phyloP scores from a whole-genome alignment of 805 yeast genomes.

The Cyberlindnera petersonii region DNA sequence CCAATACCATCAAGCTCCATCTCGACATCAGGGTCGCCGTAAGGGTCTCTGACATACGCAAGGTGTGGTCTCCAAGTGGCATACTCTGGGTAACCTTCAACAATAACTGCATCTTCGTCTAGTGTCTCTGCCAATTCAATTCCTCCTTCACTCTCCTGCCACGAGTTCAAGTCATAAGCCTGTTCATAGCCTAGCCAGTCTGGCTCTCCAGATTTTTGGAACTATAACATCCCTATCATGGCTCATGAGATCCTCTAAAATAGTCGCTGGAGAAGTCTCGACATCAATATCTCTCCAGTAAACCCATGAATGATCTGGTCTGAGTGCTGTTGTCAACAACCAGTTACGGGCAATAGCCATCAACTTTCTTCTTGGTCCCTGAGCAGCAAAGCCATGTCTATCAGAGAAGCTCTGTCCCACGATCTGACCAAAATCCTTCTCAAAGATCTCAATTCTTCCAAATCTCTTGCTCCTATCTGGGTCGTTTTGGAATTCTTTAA shows the following conservation, averaged over 20 bases:
- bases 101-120: slow-evolving; percentile 93
- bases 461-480: slow-evolving; percentile 59
- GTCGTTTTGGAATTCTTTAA: slow-evolving; percentile 62
- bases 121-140: slow-evolving; percentile 67
- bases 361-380: slow-evolving; percentile 88
- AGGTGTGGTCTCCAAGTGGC: slow-evolving; percentile 98
- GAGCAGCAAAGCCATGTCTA: slow-evolving; percentile 93
- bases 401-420: slow-evolving; percentile 92
- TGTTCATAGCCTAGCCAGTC: slow-evolving; percentile 84
- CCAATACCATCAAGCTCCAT: slow-evolving; percentile 96
- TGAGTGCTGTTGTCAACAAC: slow-evolving; percentile 80
- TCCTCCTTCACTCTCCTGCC: slow-evolving; percentile 86
- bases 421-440: slow-evolving; percentile 89
- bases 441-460: slow-evolving; percentile 83
- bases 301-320: slow-evolving; percentile 92
- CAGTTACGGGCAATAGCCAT: slow-evolving; percentile 97
- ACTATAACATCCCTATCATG: slow-evolving; percentile 90
- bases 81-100: slow-evolving; percentile 95
- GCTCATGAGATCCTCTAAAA: slow-evolving; percentile 88
- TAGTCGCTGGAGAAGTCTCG: slow-evolving; percentile 81
- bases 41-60: slow-evolving; percentile 91
- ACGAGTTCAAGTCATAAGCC: slow-evolving; percentile 79
- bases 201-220: slow-evolving; percentile 89
- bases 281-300: slow-evolving; percentile 98
- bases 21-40: slow-evolving; percentile 91